Evolutionary conservation across 768 basidiomycete species (phyloP), one percentile per base, ranked within the genome.

Genomic region (Phylloporus sp.): DNA sequence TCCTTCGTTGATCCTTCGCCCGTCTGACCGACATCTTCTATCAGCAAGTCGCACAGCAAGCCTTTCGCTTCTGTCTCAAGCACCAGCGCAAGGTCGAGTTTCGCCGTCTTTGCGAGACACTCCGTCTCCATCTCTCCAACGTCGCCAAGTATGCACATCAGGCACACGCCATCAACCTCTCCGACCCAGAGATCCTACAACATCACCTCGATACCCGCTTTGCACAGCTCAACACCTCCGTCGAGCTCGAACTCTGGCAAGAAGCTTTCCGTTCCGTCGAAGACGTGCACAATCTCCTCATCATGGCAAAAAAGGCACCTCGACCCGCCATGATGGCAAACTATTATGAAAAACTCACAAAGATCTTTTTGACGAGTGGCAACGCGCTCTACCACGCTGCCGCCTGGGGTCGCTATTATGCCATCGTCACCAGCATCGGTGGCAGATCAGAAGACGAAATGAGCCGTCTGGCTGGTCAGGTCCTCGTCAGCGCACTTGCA

Each of bases 261-360:
- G 95, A 97, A 61, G 95, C 92, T 9, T 99, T 97, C 79, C 87
- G 95, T 50, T 92, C 91, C 33, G 92, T 97, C 50, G 95, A 99
- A 67, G 95, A 99, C 66, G 89, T 97, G 31, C 95, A 98, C 72
- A 92, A 93, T 59, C 78, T 98, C 28, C 81, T 99, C 54, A 89
- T 84, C 10, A 84, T 91, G 80, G 86, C 88, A 23, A 95, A 95
- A 67, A 95, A 93, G 69, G 82, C 90, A 0, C 90, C 92, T 2
- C 84, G 91, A 27, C 90, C 91, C 0, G 78, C 84, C 11, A 95
- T 97, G 92, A 97, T 98, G 94, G 91, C 92, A 49, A 92, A 90
- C 67, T 98, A 97, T 71, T 98, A 98, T 70, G 93, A 97, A 67
- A 97, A 98, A 70, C 81, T 97, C 54, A 90, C 94, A 34, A 87